Base-by-base conservation (phyloP, 2,329 filamentous ascomycete species). In the Trichophyton simii region DNA sequence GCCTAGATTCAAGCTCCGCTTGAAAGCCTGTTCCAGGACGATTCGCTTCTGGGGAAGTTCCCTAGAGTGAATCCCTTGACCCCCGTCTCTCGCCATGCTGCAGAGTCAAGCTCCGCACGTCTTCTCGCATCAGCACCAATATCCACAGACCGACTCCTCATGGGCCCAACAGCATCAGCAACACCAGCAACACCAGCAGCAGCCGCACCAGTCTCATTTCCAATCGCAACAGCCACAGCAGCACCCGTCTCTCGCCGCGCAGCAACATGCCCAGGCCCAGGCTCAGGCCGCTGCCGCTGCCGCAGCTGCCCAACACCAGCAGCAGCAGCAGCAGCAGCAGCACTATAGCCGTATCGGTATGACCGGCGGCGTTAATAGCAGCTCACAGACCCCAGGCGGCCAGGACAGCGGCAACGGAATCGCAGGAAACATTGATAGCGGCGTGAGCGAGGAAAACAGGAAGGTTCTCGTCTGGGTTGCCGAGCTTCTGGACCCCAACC, bases 391-490 rank as follows among this genome's bases (percentile, higher is more conserved):
- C 58, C 75, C 66, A 50, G 55, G 59, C 59, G 62, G 60, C 7
- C 58, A 38, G 13, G 60, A 62, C 8, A 61, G 60, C 38, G 55
- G n/a, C 31, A 50, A 15, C 42, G 61, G 72, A 20, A 69, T 69
- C 60, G 73, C 80, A 46, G 75, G 36, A 69, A 78, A 72, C 64
- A 74, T 87, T 69, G 87, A 89, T 69, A 83, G 83, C 42, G 80
- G 76, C 75, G 82, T 94, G 66, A 89, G 87, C 18, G 92, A 96
- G 72, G 92, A 96, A 72, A 96, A 96, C 75, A 83, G 90, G 67
- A 85, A 91, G 66, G 94, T 95, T n/a, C 84, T 96, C 75, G 86
- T 86, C 65, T 96, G 90, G 80, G 94, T 96, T 65, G 89, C 91
- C 60, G 91, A 96, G 73, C 81, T 96, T 62, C 82, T 97, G 71